phyloP scores from a whole-genome alignment of 768 basidiomycete species.

The Mycena kentingensis region DNA sequence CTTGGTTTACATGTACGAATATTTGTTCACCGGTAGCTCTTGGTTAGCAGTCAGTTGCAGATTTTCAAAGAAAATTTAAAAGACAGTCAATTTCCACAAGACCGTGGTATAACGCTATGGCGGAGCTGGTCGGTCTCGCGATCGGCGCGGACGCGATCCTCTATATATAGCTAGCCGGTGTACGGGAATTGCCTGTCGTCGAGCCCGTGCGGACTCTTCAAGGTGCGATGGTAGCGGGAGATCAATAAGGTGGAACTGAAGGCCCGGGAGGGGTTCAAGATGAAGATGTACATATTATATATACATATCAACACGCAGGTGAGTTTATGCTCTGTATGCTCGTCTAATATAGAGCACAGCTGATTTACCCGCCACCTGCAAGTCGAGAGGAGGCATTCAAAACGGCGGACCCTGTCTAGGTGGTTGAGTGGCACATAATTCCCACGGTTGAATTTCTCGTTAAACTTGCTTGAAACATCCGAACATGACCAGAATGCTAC shows the following conservation, averaged over 20 bases:
- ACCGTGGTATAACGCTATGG: slow-evolving; percentile 20
- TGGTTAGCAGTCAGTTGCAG: no score
- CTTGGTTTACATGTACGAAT: no score
- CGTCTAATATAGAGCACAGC: no score
- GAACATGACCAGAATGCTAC: no score
- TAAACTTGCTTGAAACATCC: no score
- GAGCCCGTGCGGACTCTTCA: slow-evolving; percentile 24
- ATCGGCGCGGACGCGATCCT: slow-evolving; percentile 6
- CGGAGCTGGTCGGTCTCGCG: slow-evolving; percentile 24
- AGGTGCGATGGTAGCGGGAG: slow-evolving; percentile 24
- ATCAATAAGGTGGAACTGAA: slow-evolving; percentile 8
- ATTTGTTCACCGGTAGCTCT: no score
- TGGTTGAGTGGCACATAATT: no score
- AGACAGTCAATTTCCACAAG: slow-evolving; percentile 19
- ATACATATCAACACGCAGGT: no score
- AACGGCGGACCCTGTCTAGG: slow-evolving; percentile 22
- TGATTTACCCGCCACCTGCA: slow-evolving; percentile 25
- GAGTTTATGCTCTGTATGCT: no score
- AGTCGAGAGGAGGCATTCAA: slow-evolving; percentile 16
- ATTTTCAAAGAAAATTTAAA: no score
- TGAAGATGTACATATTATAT: slow-evolving; percentile 23
- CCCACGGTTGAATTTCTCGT: no score
- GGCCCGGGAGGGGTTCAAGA: slow-evolving; percentile 19
- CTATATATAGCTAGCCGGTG: slow-evolving; percentile 21
- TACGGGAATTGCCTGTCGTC: slow-evolving; percentile 26